Evolutionary conservation across 805 yeast genomes (phyloP).

Genomic region (Phaffomyces antillensis): DNA sequence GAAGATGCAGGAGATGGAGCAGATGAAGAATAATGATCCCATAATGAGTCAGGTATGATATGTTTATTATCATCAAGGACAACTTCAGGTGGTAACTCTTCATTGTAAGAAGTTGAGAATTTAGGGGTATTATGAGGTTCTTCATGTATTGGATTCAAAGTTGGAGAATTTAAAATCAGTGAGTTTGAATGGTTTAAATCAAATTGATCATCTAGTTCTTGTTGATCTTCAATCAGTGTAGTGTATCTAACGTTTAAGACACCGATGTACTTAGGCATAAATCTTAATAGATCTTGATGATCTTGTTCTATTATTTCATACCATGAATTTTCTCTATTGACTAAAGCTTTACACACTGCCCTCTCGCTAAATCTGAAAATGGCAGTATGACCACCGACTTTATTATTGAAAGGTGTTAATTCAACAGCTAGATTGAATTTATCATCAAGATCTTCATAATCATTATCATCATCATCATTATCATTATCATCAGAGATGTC

Average conservation of each 20-base stretch:
- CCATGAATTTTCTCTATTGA: conserved; percentile 85
- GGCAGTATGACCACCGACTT: conserved; percentile 98
- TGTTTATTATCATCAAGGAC: conserved; percentile 86
- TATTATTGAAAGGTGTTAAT: conserved; percentile 82
- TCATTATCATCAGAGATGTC: conserved; percentile 2
- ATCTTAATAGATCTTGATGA: conserved; percentile 69
- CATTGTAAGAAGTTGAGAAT: conserved; percentile 18
- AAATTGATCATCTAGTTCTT: too few species aligned
- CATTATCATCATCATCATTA: background rate
- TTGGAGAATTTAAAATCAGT: conserved; percentile 13
- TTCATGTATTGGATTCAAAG: conserved; percentile 13
- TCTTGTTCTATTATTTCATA: conserved; percentile 79
- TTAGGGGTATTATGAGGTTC: conserved; percentile 7
- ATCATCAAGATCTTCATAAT: conserved; percentile 21
- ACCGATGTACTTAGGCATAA: conserved; percentile 93
- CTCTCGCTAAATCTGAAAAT: conserved; percentile 84
- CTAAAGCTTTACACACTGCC: conserved; percentile 91
- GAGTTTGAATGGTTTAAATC: background rate
- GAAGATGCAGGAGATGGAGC: conserved; percentile 35
- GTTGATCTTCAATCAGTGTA: conserved; percentile 22
- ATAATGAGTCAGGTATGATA: conserved; percentile 76
- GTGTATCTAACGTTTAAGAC: conserved; percentile 82
- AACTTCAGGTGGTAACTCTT: conserved; percentile 63
- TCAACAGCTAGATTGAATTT: conserved; percentile 76
- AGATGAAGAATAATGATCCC: conserved; percentile 52